Evolutionary conservation across 2,329 filamentous ascomycete genomes (phyloP), one percentile per base, ranked within the genome.

Genomic region (Helicocarpus griseus): DNA sequence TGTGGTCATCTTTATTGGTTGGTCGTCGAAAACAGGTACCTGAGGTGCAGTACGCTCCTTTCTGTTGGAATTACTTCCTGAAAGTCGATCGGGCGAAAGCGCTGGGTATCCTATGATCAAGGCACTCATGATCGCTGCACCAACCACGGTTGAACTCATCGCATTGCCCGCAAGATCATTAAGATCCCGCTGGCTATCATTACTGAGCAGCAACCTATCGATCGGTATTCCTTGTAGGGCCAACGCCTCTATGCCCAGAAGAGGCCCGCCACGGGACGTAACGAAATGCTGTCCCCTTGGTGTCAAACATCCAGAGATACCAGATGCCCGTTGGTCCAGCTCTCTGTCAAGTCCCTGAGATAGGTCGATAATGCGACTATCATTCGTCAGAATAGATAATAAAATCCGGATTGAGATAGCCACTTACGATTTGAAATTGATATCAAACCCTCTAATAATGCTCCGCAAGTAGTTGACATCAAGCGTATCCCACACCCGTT

Each of bases 121-220:
- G 0, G 80, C 76, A 1, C 80, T 71, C 1, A 87, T 59, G 1
- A 86, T 75, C 0, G 79, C 77, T 1, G 78, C 73, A 2, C 82
- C 84, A 8, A 89, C 80, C 0, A 89, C 83, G 0, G 86, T 85
- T 0, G 80, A 81, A 1, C 79, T 82, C 87, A 91, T 91, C 0
- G 87, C 87, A 63, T 93, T 91, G 0, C 87, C 87, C 1, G 85
- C 85, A 2, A 91, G 69, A 56, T 89, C 80, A 55, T 83, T 80
- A 2, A 87, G 70, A 17, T 89, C 71, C 1, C 69, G 65, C 44
- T 82, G 73, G 0, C 75, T 77, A 58, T 90, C 82, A 7, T 76
- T 76, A 0, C 78, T 82, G n/a, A 89, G 73, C 0, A 81, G 69
- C 9, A 90, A 69, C 46, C 77, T 75, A 50, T 81, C 69, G 1